Evolutionary conservation across 139 green algal species (phyloP), one percentile per base, ranked within the genome.

Genomic region (Tetraselmis chui): DNA sequence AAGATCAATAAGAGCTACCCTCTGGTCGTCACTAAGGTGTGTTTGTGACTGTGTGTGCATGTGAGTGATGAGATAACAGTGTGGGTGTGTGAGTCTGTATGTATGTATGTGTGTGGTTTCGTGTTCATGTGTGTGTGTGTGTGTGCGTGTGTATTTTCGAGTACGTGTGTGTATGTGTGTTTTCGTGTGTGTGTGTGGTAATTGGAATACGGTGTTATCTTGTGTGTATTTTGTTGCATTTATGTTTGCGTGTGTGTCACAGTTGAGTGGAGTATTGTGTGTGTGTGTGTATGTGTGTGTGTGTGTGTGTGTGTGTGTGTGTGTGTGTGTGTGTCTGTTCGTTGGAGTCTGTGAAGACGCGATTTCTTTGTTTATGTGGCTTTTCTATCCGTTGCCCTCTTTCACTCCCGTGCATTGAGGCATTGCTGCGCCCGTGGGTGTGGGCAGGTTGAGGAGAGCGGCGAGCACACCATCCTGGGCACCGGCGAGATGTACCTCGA

Each of bases 401-500:
- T 76, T 76, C 26, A n/a, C 26, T n/a, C 26, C 26, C 26, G 59
- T 76, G 59, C 26, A 76, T n/a, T 76, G 59, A 76, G 59, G 26
- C 26, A 76, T n/a, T n/a, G 59, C 26, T n/a, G n/a, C 26, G 26
- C 26, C 59, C 26, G 59, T 76, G 59, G 26, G 88, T n/a, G n/a
- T n/a, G 91, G 59, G n/a, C n/a, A n/a, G n/a, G n/a, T 97, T 84
- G 96, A 99, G 90, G 96, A 99, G 92, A 94, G 86, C 79, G 96
- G 96, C 0, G 96, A 99, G 92, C 96, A 99, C 91, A 97, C 95
- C 1, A 91, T 99, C 76, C 88, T 98, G 76, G 96, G 96, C 59
- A 98, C 96, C 0, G 96, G 96, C 1, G 96, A 99, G 88, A 88
- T 99, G 24, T 98, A 98, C 88, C 90, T 99, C 58, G 96, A 99